These are phyloP conservation scores for Sporothrix mexicana DNA, from an alignment of 2,329 filamentous ascomycete species.

Conservation along the genomic window DNA sequence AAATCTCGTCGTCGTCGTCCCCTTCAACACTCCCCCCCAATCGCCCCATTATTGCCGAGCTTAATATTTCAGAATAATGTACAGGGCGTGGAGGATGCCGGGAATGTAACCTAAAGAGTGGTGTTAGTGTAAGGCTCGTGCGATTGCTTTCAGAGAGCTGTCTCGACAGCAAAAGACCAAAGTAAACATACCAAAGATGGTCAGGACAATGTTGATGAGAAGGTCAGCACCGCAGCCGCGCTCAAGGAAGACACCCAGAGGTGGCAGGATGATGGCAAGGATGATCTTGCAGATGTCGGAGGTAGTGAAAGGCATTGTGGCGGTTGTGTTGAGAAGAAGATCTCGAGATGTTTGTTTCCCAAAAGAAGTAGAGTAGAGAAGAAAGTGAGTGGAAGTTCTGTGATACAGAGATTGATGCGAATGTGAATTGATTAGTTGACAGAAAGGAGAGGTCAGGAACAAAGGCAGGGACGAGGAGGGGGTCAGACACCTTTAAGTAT, in stretches of 20 bases:
- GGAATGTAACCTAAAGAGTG: constrained; percentile 62
- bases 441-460: not conserved
- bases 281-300: constrained; percentile 71
- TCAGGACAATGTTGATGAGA: constrained; percentile 91
- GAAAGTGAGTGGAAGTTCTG: not conserved
- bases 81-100: constrained; percentile 91
- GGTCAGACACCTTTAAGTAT: constrained; percentile 13
- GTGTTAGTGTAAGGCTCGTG: not conserved
- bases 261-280: constrained; percentile 87
- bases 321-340: constrained; percentile 9
- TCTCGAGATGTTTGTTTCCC: not conserved
- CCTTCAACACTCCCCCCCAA: not conserved
- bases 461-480: constrained; percentile 16
- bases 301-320: constrained; percentile 64
- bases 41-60: not conserved
- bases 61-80: constrained; percentile 91
- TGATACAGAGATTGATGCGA: not conserved
- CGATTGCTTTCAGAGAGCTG: too few species aligned
- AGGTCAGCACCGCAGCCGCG: constrained; percentile 85
- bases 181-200: constrained; percentile 63
- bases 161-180: not conserved
- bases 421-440: not conserved
- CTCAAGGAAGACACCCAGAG: constrained; percentile 93
- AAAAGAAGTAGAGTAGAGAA: not conserved
- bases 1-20: not conserved